Evolutionary conservation across 2,329 filamentous ascomycete genomes (phyloP), one percentile per base, ranked within the genome.

Genomic region (Pseudomassariella vexata): DNA sequence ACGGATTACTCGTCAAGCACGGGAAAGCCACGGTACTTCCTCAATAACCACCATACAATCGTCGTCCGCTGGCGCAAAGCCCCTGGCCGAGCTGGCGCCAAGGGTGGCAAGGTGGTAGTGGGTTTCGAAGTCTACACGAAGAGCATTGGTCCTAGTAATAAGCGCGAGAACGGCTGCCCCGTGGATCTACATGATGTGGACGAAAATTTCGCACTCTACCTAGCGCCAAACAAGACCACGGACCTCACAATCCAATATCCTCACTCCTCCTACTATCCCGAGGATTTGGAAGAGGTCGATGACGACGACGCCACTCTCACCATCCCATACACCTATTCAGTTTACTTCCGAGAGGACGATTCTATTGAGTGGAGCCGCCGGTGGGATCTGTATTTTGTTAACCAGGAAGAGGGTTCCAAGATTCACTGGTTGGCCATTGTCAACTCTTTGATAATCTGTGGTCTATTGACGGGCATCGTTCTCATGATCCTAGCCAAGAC

Each of bases 71-170:
- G 85, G 59, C 79, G 85, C 40, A 70, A 70, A 30, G 85, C 84
- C 2, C 74, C 82, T 2, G 82, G 82, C 9, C 70, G 65, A 40
- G 79, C 76, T 3, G 84, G 83, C 19, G 70, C 79, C 12, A 70
- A 73, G 26, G 83, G 84, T 30, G 82, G 79, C 41, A 88, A 85
- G 59, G 78, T 92, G 23, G 75, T 95, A 42, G 84, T 94, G 14
- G 87, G 85, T 1, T 94, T 95, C 50, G 87, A 95, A 60, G 81
- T 94, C 17, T 94, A 92, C 49, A 78, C 86, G 15, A 94, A 90
- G 66, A 94, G 85, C 52, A 75, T 94, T 47, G 77, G 76, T 16
- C 65, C 70, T 6, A 63, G 60, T 9, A 69, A 65, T 38, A 70
- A 75, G 44, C 74, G 83, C 29, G 67, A 77, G 35, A 68, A 71